Evolutionary conservation across 225 moss, liverwort and hornwort genomes (phyloP).

Genomic region (Marchantia paleacea): DNA sequence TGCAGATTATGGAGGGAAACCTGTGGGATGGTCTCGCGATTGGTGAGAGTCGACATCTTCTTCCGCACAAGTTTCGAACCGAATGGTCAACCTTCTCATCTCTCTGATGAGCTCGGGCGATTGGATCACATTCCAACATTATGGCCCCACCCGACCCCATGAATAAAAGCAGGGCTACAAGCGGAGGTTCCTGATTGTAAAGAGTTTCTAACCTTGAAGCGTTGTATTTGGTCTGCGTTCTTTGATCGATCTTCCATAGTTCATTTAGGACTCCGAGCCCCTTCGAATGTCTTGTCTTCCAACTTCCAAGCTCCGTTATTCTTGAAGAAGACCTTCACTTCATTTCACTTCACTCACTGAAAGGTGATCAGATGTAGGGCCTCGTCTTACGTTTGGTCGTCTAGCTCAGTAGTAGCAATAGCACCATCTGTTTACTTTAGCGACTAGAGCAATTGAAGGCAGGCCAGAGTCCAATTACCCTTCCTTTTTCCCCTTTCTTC

Average conservation of each 20-base stretch:
- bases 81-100: background rate
- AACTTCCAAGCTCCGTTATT: background rate
- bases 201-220: conserved; percentile 5
- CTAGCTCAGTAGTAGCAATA: background rate
- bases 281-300: background rate
- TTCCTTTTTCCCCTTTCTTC: background rate
- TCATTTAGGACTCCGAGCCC: background rate
- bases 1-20: background rate
- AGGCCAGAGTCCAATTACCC: background rate
- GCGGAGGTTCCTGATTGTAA: conserved; percentile 4
- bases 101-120: conserved; percentile 10
- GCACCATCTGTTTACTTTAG: background rate
- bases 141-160: background rate
- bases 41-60: background rate
- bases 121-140: background rate
- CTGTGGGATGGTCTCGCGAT: background rate
- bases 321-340: background rate
- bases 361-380: background rate
- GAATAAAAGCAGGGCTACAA: conserved; percentile 1
- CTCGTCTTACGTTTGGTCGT: background rate
- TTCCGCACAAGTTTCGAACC: background rate
- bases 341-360: background rate
- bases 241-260: background rate
- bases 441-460: background rate
- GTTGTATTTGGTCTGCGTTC: background rate